Conservation (phyloP, 1,284 basidiomycete species). For the Caloboletus firmus region DNA sequence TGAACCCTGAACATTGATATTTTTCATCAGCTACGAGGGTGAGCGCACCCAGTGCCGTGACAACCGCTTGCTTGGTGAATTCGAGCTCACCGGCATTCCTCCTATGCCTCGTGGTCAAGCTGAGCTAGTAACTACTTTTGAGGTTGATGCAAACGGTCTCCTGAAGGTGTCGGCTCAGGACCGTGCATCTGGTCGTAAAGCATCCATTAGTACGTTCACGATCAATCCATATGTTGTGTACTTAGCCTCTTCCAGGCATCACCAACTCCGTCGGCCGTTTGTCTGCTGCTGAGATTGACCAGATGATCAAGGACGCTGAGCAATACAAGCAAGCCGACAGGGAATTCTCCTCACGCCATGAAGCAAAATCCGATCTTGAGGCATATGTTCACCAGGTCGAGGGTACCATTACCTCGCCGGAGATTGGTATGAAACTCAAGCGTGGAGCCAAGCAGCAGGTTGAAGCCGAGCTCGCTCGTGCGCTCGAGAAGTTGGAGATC, state of each 20-base stretch:
- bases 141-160: conserved; percentile 96
- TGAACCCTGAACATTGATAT: conserved; percentile 10
- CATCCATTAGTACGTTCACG: conserved; percentile 79
- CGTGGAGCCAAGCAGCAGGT: conserved; percentile 90
- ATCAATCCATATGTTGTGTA: conserved; percentile 4
- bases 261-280: conserved; percentile 96
- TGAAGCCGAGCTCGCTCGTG: conserved; percentile 93
- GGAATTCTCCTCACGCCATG: conserved; percentile 94
- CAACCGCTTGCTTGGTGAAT: conserved; percentile 95
- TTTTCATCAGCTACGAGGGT: conserved; percentile 76
- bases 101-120: conserved; percentile 97
- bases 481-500: conserved; percentile 94
- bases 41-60: conserved; percentile 97
- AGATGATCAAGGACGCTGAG: conserved; percentile 99
- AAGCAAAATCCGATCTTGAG: conserved; percentile 96
- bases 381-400: conserved; percentile 94
- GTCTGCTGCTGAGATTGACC: conserved; percentile 91
- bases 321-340: conserved; percentile 96
- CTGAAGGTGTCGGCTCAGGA: conserved; percentile 94
- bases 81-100: conserved; percentile 95
- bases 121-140: conserved; percentile 94
- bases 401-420: conserved; percentile 88
- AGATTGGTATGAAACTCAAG: conserved; percentile 97
- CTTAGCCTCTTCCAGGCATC: conserved; percentile 56
- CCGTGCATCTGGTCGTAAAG: conserved; percentile 93